Conservation (phyloP, 768 basidiomycete genomes). For the Panaeolus cyanescens region DNA sequence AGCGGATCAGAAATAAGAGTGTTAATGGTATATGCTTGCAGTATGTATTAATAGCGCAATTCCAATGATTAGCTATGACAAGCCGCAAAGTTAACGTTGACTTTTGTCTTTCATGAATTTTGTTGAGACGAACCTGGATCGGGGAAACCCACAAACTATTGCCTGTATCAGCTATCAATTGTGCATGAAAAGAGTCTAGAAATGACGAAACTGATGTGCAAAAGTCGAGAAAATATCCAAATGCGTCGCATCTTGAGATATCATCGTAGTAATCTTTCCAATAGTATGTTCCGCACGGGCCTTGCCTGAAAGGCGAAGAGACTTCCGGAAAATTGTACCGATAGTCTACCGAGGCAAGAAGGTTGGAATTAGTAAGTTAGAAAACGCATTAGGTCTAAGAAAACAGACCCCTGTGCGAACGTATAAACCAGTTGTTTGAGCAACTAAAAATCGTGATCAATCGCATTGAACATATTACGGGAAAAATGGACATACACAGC, state of each 20-base stretch:
- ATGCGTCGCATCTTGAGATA: constrained; percentile 62
- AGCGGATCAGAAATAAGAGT: background rate
- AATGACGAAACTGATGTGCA: constrained; percentile 37
- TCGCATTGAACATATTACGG: background rate
- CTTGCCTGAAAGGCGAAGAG: constrained; percentile 63
- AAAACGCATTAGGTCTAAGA: background rate
- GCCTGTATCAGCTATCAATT: constrained; percentile 1
- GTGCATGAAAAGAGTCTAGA: background rate
- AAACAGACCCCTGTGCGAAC: constrained; percentile 47
- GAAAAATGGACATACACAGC: constrained; percentile 22
- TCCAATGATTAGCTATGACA: constrained; percentile 50
- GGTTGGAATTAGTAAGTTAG: background rate
- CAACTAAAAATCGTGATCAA: too few relatives aligned
- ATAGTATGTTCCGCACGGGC: constrained; percentile 59
- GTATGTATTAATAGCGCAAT: constrained; percentile 63
- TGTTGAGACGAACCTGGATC: constrained; percentile 41
- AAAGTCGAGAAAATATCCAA: constrained; percentile 51
- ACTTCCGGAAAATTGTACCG: constrained; percentile 62
- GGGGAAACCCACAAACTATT: constrained; percentile 60
- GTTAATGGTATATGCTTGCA: constrained; percentile 30
- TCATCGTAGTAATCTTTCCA: constrained; percentile 71
- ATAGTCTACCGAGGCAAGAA: constrained; percentile 32
- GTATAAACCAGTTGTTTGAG: constrained; percentile 49
- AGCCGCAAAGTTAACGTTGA: background rate
- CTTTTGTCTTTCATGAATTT: background rate